Conservation (phyloP, 1,284 basidiomycete species). For the Sparassis latifolia region DNA sequence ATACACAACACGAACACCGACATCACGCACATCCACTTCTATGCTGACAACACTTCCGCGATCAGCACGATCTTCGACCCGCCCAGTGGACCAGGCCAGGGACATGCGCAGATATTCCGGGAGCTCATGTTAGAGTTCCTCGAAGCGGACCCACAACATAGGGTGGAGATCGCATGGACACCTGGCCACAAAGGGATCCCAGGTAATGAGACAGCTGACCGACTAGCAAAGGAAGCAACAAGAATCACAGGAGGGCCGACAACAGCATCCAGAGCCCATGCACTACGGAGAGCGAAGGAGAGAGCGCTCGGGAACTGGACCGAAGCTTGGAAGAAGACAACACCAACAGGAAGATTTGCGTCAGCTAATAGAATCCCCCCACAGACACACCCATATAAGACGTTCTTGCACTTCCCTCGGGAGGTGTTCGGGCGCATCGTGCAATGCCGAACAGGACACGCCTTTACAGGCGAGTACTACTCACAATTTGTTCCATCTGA, state of each 20-base stretch:
- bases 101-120: background rate
- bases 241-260: background rate
- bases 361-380: slow-evolving; percentile 20
- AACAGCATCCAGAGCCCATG: background rate
- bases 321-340: background rate
- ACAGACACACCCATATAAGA: slow-evolving; percentile 12
- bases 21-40: slow-evolving; percentile 3
- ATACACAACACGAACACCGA: background rate
- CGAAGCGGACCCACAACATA: background rate
- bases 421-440: slow-evolving; percentile 18
- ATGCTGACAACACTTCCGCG: slow-evolving; percentile 1
- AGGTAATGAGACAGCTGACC: slow-evolving; percentile 25
- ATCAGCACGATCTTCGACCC: slow-evolving; percentile 1
- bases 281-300: slow-evolving; percentile 13
- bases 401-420: slow-evolving; percentile 12
- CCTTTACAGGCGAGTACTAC: slow-evolving; percentile 25
- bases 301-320: background rate
- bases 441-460: slow-evolving; percentile 24
- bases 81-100: background rate
- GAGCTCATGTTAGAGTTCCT: background rate
- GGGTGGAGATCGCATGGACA: slow-evolving; percentile 1
- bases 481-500: slow-evolving; percentile 17
- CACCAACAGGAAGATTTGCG: slow-evolving; percentile 15
- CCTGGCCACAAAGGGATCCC: slow-evolving; percentile 21
- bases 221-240: slow-evolving; percentile 23